Evolutionary conservation across 23 red algal genomes (phyloP), one percentile per base, ranked within the genome.

Genomic region (Pyropia yezoensis): DNA sequence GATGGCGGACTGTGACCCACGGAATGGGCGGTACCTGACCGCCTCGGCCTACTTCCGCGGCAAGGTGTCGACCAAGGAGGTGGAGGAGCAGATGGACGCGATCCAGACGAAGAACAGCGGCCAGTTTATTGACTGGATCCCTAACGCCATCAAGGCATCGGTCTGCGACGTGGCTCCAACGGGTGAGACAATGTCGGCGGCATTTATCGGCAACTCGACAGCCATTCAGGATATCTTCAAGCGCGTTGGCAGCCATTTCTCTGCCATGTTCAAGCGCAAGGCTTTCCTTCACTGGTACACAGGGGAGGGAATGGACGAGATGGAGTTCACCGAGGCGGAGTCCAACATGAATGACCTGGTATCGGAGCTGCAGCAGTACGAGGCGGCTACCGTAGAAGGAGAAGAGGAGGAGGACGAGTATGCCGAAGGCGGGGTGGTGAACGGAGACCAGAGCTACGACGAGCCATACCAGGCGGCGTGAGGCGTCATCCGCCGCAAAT

Each of bases 91-190:
- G 77, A 98, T 98, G 94, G 57, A 62, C 74, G 70, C 79, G 3
- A 85, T 91, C 63, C 94, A 98, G 62, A 81, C 54, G 45, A 98
- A 98, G 86, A 91, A 98, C 76, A 87, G 86, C 15, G 57, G 77
- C 27, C 79, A 91, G 26, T 98, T 98, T 83, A 86, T 98, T n/a
- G 94, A 98, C 58, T 98, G 94, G 94, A 98, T 98, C 72, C 94
- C 94, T 64, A 81, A 98, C 71, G 91, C 91, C 69, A 89, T 85
- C 66, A 98, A 98, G 80, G 88, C 83, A 9, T 89, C 83, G 23
- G 81, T 98, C 54, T 98, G 94, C 71, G 85, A 89, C 56, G 77
- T 98, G 21, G 73, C 94, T 14, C 79, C 94, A 12, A 62, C 69
- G 49, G 94, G 87, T 6, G 57, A 73, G 57, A 83, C 91, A 66